Base-by-base conservation (phyloP, 1,139 yeast genomes). In the Candida albicans region DNA sequence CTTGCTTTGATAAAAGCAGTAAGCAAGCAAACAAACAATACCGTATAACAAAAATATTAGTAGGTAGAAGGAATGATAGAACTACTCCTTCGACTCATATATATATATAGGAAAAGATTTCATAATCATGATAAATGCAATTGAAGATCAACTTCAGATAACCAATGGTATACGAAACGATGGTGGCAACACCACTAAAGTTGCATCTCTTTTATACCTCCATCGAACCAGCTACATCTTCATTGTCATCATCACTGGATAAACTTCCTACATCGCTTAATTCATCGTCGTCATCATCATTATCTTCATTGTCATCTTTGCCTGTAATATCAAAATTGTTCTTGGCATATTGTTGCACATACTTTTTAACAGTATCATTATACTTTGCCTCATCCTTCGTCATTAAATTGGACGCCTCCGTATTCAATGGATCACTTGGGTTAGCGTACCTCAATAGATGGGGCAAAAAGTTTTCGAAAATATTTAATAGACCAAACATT, bases 401-500 rank as follows among this genome's bases (percentile, higher is more conserved):
- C 72, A 89, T 81, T 50, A 93, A 67, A 25, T 87, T 81, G 6
- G 96, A 89, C 0, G 99, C 99, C 53, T 88, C 95, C 24, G 93
- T 85, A 58, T 93, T 93, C 51, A 93, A 73, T 1, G 99, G 99
- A 62, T 93, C 99, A 28, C 93, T 76, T 1, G 98, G 95, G 58
- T 93, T 93, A 24, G 98, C 98, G 59, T 93, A 93, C 47, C 95
- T 79, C 50, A 93, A 71, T 47, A 93, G 70, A 57, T 95, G 99
- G 10, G 99, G 99, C 52, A 93, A 70, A 68, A 93, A 93, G 59
- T 90, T 86, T 59, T 93, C 98, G 62, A 93, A 90, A 33, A 93
- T 88, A 62, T 93, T 93, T 54, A 85, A 73, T 55, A 91, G 76
- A 41, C 93, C 98, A 71, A 90, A 93, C 91, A 93, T 87, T 2